phyloP scores from a whole-genome alignment of 768 basidiomycete genomes.

The Termitomyces sp. region DNA sequence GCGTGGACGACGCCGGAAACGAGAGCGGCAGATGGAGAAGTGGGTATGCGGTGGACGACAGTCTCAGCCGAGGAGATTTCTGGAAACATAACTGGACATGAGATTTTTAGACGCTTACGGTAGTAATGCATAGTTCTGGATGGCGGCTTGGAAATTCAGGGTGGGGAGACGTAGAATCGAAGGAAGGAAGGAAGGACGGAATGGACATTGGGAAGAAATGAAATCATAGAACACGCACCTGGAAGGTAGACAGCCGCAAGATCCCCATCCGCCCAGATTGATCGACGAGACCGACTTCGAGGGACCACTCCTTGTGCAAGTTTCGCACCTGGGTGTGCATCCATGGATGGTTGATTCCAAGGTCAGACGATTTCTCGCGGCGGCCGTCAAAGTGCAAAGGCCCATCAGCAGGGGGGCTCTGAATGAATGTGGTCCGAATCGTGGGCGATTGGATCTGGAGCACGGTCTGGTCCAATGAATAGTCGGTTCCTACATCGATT shows the following conservation, averaged over 20 bases:
- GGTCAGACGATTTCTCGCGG: slow-evolving; percentile 18
- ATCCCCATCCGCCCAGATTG: slow-evolving; percentile 50
- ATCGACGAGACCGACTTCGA: slow-evolving; percentile 74
- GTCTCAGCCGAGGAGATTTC: slow-evolving; percentile 50
- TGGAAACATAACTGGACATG: slow-evolving; percentile 18
- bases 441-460: slow-evolving; percentile 80
- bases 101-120: not conserved
- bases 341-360: slow-evolving; percentile 69
- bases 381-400: slow-evolving; percentile 3
- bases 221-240: slow-evolving; percentile 38
- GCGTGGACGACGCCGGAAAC: slow-evolving; percentile 52
- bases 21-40: slow-evolving; percentile 67
- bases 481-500: slow-evolving; percentile 18
- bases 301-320: slow-evolving; percentile 62
- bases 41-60: slow-evolving; percentile 34
- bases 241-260: slow-evolving; percentile 72
- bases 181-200: too few species aligned
- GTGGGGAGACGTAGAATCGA: not conserved
- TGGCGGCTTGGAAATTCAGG: not conserved
- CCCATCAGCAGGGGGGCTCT: slow-evolving; percentile 40
- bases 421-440: slow-evolving; percentile 59
- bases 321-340: slow-evolving; percentile 71
- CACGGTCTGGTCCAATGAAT: slow-evolving; percentile 55
- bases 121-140: not conserved
- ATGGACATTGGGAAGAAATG: not conserved